Base-by-base conservation (phyloP, 148 eudicot species). In the Rhododendron simsii region DNA sequence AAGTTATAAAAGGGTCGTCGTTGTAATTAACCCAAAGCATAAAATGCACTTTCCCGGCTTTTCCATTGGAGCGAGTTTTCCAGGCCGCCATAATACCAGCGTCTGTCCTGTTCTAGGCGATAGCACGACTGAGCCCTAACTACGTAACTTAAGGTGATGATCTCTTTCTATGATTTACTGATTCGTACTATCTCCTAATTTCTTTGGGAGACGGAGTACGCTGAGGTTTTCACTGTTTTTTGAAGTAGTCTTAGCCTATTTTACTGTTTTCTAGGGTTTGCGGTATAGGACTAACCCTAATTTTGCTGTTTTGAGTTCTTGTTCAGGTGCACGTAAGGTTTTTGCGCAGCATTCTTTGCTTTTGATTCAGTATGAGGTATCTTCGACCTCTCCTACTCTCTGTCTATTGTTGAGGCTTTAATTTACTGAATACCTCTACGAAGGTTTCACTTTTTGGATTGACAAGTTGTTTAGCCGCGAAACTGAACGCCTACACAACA, bases 361-460 rank as follows among this genome's bases (percentile, higher is more conserved):
- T 48, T 39, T 67, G 79, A 83, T 69, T 83, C 78, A 10, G 33
- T 33, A 83, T 83, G 85, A 83, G 85, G 85, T 83, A 83, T 69
- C 8, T 48, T 69, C 11, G 33, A 71, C 20, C 45, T 44, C 69
- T 39, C 53, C 9, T 45, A 35, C 9, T 28, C 47, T 47, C 18
- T 83, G 4, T 83, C 45, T 2, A 65, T 63, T 63, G 1, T 12
- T 15, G 45, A 37, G 61, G 15, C n/a, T 83, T 14, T 14, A 7
- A 4, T 41, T 47, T 39, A 13, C 3, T 5, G 55, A 1, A 21
- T 37, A 11, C 37, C 57, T 45, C 10, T 78, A 28, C 18, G 48
- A 47, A 79, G 39, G 41, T 63, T 80, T 20, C 6, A 15, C 41
- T 16, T 30, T 15, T 71, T 14, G 77, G 39, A 12, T 33, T 6